Evolutionary conservation across 768 basidiomycete genomes (phyloP), one percentile per base, ranked within the genome.

Genomic region (Suillus bovinus): DNA sequence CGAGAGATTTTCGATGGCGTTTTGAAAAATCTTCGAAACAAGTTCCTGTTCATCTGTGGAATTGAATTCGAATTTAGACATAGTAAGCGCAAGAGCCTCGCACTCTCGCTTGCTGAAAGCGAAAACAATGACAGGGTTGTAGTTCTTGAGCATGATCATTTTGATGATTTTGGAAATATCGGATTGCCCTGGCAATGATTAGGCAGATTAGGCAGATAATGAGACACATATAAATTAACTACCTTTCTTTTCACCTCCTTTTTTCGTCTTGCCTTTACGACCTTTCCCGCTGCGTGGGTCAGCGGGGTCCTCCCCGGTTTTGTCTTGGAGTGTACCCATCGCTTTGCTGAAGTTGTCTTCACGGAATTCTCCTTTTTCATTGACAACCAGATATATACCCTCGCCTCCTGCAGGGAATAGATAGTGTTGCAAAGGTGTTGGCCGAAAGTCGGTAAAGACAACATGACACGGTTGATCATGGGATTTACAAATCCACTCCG

Each of bases 401-500:
- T 99, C 95, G 2, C 93, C 95, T 9, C 96, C 96, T 4, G 91
- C 87, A 1, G 97, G 97, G 79, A 99, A 99, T 60, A 99, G 86
- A 74, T 99, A 99, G 69, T 99, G 97, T 71, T 99, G 97, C 9
- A 99, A 79, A 1, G 97, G 97, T 1, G 97, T 99, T 2, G 97
- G 97, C 39, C 97, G 89, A 80, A 98, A 99, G 78, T 99, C 95
- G 63, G 97, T 99, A 75, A 99, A 99, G 44, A 99, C 96, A 72
- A 99, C 94, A 72, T 99, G 97, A 75, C 97, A 99, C 0, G 97
- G 96, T 69, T 99, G 97, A 63, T 96, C 90, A 70, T 99, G 97
- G 1, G 91, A 93, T 72, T 94, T 92, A 80, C 91, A 94, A 72
- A 99, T 94, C 97, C 97, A 99, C 76, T 98, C 93, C 31, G 96